Evolutionary conservation across 805 yeast species (phyloP), one percentile per base, ranked within the genome.

Genomic region (Metschnikowia santaceciliae): DNA sequence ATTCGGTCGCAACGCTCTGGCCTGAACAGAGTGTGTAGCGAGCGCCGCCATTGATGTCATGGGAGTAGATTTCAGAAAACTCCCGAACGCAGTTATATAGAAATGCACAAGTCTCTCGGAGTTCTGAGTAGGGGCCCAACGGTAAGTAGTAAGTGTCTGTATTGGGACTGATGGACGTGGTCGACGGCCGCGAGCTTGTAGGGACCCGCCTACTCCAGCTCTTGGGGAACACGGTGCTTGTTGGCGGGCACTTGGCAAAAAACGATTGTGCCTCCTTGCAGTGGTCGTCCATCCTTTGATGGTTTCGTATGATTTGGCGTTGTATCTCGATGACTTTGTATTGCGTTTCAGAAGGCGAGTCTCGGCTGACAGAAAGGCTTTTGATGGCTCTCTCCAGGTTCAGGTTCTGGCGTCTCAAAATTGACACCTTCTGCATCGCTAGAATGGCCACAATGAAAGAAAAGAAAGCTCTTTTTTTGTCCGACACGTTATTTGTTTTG

Each of bases 71-170:
- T 48, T 66, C 72, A 38, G 61, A 61, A 47, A 70, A 67, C 46
- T 72, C 78, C 32, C 61, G 58, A 26, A 68, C 52, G 44, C 69
- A 61, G 30, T 62, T 54, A 53, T 53, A 65, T 50, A 72, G 57
- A 38, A 70, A 63, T 11, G 69, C 67, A 34, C 62, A 55, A 8
- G 66, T 62, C 52, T 74, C 77, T 8, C 58, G 56, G 26, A 73
- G 50, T 35, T 64, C 65, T 14, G 76, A 62, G 49, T 71, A 69
- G 8, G 62, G 52, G 2, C 76, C 76, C 41, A 73, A 52, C 0
- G 78, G 78, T 32, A 73, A 55, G 51, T 65, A 73, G 53, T 61
- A 72, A 19, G 53, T 48, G 39, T 63, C 66, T 3, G 55, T 42
- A 0, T 57, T 53, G 2, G 74, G 74, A 8, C 47, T 52, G 32